Evolutionary conservation across 805 yeast genomes (phyloP).

Genomic region (Candida maltosa): DNA sequence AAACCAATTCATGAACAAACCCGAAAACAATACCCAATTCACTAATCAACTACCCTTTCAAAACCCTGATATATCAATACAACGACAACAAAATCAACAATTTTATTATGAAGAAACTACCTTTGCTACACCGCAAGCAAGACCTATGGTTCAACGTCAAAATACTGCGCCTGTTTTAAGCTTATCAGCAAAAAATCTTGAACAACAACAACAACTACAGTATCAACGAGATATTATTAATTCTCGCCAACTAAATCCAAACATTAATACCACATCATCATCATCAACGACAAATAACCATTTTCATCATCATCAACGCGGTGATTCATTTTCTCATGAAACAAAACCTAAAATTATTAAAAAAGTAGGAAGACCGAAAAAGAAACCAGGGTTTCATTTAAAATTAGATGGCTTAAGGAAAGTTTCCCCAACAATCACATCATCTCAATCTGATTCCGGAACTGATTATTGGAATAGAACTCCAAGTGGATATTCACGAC

Average conservation of each 20-base stretch:
- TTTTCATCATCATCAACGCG: no score
- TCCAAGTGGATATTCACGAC: neutral
- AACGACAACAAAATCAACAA: constrained; percentile 1
- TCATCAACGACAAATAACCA: no score
- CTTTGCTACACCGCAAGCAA: no score
- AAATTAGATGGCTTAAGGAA: constrained; percentile 20
- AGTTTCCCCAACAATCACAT: constrained; percentile 7
- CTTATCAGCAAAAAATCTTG: no score
- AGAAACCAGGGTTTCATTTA: constrained; percentile 25
- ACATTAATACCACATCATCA: no score
- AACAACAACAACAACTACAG: no score
- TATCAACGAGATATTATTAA: no score
- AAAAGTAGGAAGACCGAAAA: constrained; percentile 9
- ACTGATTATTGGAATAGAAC: constrained; percentile 11
- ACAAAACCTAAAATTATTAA: constrained; percentile 6
- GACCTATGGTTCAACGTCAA: constrained; percentile 1
- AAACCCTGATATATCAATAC: neutral
- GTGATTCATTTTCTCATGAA: no score
- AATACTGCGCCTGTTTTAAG: constrained; percentile 4
- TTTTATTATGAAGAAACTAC: neutral
- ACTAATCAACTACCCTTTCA: neutral
- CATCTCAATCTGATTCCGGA: constrained; percentile 18
- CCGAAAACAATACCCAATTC: neutral
- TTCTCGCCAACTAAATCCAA: no score
- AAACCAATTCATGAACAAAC: neutral